Conservation (phyloP, 441 rosid genomes). For the Gossypium davidsonii region DNA sequence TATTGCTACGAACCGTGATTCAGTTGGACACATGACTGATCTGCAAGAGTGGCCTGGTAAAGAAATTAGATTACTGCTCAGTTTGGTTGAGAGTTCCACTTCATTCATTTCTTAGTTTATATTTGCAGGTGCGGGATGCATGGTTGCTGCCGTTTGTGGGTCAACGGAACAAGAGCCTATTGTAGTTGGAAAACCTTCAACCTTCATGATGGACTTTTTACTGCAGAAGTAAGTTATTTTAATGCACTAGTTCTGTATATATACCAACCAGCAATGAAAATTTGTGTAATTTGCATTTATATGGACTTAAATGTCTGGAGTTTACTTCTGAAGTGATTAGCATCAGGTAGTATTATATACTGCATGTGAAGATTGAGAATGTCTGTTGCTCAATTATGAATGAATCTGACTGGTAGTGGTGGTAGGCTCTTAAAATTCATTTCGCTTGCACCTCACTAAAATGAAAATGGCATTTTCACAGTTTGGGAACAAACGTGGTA, state of each 20-base stretch:
- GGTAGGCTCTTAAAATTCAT: not conserved
- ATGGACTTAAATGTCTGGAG: not conserved
- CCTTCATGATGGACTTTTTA: slow-evolving; percentile 80
- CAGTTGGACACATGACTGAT: slow-evolving; percentile 78
- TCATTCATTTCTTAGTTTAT: slow-evolving; percentile 1
- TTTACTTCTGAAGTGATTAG: not conserved
- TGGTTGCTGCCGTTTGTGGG: slow-evolving; percentile 81
- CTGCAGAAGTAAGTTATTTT: slow-evolving; percentile 41
- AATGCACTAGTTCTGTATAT: not conserved
- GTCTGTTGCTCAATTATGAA: not conserved
- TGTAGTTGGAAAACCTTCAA: slow-evolving; percentile 86
- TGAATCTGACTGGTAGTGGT: not conserved
- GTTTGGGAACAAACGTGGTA: not conserved
- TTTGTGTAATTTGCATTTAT: not conserved
- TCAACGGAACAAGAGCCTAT: slow-evolving; percentile 71
- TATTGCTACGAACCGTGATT: slow-evolving; percentile 81
- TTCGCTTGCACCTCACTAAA: not conserved
- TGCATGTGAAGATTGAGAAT: not conserved
- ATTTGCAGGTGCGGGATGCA: slow-evolving; percentile 78
- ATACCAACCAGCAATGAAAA: not conserved
- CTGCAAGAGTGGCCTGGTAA: slow-evolving; percentile 93
- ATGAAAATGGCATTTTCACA: not conserved
- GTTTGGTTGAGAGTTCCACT: slow-evolving; percentile 9
- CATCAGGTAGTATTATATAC: not conserved
- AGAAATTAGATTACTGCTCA: not conserved